Conservation (phyloP, 768 basidiomycete species). For the Pilatotrama ljubarskyi region DNA sequence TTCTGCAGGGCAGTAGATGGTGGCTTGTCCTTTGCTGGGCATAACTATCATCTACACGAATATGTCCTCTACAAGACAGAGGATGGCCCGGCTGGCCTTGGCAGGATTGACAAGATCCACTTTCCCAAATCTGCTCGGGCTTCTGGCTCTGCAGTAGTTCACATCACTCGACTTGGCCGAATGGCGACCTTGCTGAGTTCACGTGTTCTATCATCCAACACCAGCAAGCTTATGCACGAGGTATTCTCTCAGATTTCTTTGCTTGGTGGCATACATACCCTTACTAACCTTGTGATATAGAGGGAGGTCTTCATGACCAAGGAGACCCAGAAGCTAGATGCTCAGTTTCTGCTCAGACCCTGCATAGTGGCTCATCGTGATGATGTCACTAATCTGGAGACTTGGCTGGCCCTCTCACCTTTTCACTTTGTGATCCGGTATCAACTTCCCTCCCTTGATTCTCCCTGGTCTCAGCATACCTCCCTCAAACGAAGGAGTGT, state of each 20-base stretch:
- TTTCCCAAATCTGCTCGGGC: conserved; percentile 20
- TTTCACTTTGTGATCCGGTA: conserved; percentile 61
- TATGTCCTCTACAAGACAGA: conserved; percentile 50
- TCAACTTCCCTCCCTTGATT: conserved; percentile 43
- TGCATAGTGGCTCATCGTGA: conserved; percentile 33
- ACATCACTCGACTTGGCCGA: conserved; percentile 48
- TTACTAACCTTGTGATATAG: conserved; percentile 34
- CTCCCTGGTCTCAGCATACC: conserved; percentile 41
- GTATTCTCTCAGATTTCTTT: conserved; percentile 34
- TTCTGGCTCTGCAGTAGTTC: conserved; percentile 26
- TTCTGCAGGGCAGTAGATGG: conserved; percentile 32
- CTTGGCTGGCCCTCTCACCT: conserved; percentile 54
- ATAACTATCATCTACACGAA: conserved; percentile 60
- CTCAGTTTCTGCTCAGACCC: conserved; percentile 45
- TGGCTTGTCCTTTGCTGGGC: conserved; percentile 49
- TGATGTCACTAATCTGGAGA: conserved; percentile 29
- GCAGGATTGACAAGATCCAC: conserved; percentile 44
- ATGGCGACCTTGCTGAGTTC: not conserved
- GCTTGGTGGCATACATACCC: not conserved
- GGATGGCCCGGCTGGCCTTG: conserved; percentile 56
- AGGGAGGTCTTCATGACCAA: conserved; percentile 63
- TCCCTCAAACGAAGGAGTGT: conserved; percentile 39
- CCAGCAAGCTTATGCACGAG: conserved; percentile 51
- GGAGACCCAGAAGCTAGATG: conserved; percentile 36
- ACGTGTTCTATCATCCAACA: not conserved